Percentiles rank a stretch among this genome's conserved stretches.
Evolutionary conservation across 2,329 filamentous ascomycete genomes (phyloP).

Genomic region (Fusarium sp.): DNA sequence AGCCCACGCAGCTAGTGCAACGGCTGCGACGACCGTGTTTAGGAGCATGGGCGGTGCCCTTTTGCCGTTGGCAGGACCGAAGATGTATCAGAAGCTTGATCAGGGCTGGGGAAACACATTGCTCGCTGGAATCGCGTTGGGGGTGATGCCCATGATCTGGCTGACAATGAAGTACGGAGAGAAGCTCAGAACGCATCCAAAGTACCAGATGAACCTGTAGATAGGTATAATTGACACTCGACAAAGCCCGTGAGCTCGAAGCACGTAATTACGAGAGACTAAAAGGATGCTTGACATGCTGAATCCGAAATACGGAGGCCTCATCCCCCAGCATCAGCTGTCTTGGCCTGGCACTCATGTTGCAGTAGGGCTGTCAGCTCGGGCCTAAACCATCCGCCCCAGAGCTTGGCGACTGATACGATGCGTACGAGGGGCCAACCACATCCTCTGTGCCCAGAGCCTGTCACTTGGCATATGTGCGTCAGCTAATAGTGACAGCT

Average conservation of each 20-base stretch:
- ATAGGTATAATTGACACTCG: not conserved
- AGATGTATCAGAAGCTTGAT: conserved; percentile 29
- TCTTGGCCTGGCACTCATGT: not conserved
- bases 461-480: not conserved
- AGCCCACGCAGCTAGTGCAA: not conserved
- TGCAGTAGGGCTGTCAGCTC: not conserved
- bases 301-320: not conserved
- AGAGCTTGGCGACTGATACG: not conserved
- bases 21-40: conserved; percentile 22
- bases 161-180: conserved; percentile 22
- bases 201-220: conserved; percentile 6
- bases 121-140: conserved; percentile 16
- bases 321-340: not conserved
- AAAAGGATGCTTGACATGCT: too few relatives aligned
- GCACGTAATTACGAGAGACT: not conserved
- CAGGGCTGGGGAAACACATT: conserved; percentile 30
- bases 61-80: conserved; percentile 25
- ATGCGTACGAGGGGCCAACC: not conserved
- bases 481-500: not conserved
- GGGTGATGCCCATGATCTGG: conserved; percentile 25
- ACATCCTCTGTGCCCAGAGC: not conserved
- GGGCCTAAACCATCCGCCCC: not conserved
- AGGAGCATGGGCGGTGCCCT: conserved; percentile 24
- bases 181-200: conserved; percentile 12
- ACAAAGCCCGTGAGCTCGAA: not conserved